A percentile compares a stretch with the other conserved stretches of the same genome.
Evolutionary conservation across 192 early-diverging fungal genomes (phyloP).

Genomic region (Entomortierella chlamydospora): DNA sequence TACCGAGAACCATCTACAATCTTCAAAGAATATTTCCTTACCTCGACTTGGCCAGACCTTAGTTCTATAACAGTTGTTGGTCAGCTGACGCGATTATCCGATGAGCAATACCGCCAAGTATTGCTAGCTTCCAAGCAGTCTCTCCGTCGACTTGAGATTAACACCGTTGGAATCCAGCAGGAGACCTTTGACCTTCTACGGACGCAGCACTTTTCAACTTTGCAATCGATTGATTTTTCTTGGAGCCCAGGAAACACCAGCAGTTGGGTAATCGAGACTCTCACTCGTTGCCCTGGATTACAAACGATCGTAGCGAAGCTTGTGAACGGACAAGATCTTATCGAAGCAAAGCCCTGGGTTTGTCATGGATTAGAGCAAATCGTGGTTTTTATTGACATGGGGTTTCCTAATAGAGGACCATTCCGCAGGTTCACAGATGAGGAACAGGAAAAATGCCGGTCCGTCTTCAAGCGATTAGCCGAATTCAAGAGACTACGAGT

Average conservation of each 20-base stretch:
- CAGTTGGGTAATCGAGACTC: background rate
- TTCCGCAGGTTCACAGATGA: background rate
- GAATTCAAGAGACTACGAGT: background rate
- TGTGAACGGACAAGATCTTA: background rate
- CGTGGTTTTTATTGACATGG: conserved; percentile 16
- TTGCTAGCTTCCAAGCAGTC: background rate
- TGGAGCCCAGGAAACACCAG: too few species aligned
- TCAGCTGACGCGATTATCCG: background rate
- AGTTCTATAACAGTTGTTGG: background rate
- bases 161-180: background rate
- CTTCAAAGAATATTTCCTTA: background rate
- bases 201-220: conserved; percentile 8
- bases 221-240: conserved; percentile 5
- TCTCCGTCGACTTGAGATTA: background rate
- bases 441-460: background rate
- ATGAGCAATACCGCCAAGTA: background rate
- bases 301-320: background rate
- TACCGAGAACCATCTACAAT: background rate
- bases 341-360: conserved; percentile 4
- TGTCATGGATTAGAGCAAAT: conserved; percentile 6
- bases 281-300: background rate
- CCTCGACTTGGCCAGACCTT: conserved; percentile 11
- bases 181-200: background rate
- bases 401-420: background rate
- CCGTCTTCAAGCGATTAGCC: conserved; percentile 6